Percentiles rank a stretch among this genome's conserved stretches.
phyloP scores from a whole-genome alignment of 2,329 filamentous ascomycete genomes.

The Colletotrichum limetticola region DNA sequence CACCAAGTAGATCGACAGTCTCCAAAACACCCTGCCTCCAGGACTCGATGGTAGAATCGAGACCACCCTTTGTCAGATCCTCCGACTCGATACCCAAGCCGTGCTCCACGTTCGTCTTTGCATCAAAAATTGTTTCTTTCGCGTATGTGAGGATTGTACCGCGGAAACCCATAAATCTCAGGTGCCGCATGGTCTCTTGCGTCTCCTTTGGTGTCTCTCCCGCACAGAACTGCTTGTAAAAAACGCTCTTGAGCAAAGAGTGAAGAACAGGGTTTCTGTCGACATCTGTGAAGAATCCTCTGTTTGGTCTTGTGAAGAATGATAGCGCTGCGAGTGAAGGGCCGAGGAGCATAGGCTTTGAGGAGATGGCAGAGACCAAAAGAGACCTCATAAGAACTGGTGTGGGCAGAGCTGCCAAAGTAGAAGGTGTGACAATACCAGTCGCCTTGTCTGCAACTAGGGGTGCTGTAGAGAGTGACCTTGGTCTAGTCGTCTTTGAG shows the following conservation, averaged over 20 bases:
- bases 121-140: conserved; percentile 79
- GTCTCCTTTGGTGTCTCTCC: conserved; percentile 80
- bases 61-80: conserved; percentile 58
- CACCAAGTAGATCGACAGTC: conserved; percentile 76
- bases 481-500: background rate
- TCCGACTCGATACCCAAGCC: conserved; percentile 52
- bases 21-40: conserved; percentile 82
- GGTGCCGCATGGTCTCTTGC: conserved; percentile 67
- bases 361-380: conserved; percentile 16
- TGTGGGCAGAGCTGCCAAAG: conserved; percentile 20
- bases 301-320: conserved; percentile 21
- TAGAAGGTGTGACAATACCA: background rate
- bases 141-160: conserved; percentile 90
- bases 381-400: conserved; percentile 18
- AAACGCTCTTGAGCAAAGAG: conserved; percentile 79
- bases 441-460: conserved; percentile 1
- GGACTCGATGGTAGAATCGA: conserved; percentile 68
- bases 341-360: conserved; percentile 13
- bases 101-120: conserved; percentile 59
- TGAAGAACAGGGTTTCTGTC: conserved; percentile 80
- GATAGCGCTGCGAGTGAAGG: conserved; percentile 7
- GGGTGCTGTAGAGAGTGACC: conserved; percentile 7
- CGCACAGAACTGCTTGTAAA: conserved; percentile 92
- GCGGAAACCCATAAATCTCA: conserved; percentile 81
- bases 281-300: conserved; percentile 63